phyloP scores from a whole-genome alignment of 352 stramenopile species.

The Globisporangium acanthophoron region DNA sequence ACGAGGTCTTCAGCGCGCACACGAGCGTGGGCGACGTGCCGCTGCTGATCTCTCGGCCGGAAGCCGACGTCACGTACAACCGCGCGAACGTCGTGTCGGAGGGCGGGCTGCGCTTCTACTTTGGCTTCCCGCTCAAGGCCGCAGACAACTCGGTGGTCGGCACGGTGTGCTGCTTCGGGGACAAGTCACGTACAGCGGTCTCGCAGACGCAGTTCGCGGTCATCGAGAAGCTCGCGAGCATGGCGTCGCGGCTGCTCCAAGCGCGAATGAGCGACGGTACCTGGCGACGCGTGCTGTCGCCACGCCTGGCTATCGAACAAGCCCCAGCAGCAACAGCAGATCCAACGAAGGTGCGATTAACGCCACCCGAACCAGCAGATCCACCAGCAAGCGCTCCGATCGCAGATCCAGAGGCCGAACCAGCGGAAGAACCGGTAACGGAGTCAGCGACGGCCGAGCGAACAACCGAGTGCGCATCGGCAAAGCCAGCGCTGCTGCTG shows the following conservation, averaged over 20 bases:
- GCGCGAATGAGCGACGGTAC: conserved; percentile 4
- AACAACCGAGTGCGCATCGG: too few relatives aligned
- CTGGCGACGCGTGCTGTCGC: neutral
- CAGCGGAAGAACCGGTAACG: neutral
- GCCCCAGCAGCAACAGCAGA: neutral
- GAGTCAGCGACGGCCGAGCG: neutral
- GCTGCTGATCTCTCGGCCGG: conserved; percentile 44
- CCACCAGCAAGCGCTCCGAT: neutral
- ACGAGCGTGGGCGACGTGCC: conserved; percentile 42
- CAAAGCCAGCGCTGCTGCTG: too few relatives aligned
- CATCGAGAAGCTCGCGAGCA: conserved; percentile 31
- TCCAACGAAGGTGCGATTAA: neutral
- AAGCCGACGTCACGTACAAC: conserved; percentile 48
- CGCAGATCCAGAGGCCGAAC: neutral
- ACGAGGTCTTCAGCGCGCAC: conserved; percentile 52
- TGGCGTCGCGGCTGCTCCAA: conserved; percentile 29
- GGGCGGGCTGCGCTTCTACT: conserved; percentile 43
- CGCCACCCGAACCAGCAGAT: neutral
- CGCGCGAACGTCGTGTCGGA: conserved; percentile 20
- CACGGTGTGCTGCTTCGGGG: conserved; percentile 45
- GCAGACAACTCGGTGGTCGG: conserved; percentile 33
- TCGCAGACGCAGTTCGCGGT: conserved; percentile 42
- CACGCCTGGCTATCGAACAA: neutral
- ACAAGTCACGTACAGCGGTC: conserved; percentile 25
- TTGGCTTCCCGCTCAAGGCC: conserved; percentile 43